Conservation (phyloP, 169 alveolate species). For the Plasmodium knowlesi region DNA sequence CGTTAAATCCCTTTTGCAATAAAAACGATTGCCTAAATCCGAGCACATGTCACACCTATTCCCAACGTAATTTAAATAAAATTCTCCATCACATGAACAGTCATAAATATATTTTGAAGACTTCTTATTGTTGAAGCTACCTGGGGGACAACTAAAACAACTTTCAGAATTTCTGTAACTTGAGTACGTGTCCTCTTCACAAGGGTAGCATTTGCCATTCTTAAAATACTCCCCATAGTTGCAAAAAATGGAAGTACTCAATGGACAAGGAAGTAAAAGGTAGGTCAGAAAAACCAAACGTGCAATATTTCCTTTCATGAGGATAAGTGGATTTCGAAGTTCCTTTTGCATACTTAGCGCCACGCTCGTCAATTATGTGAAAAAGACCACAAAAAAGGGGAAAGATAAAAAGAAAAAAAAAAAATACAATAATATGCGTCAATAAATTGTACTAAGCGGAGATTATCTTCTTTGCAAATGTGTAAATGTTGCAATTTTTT, state of each 20-base stretch:
- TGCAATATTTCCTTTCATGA: neutral
- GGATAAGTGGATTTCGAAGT: neutral
- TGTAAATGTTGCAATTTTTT: neutral
- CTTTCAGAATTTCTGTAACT: slow-evolving; percentile 63
- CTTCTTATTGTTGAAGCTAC: slow-evolving; percentile 39
- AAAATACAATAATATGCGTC: neutral
- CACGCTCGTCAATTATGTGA: neutral
- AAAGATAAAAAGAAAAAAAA: neutral
- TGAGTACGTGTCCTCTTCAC: slow-evolving; percentile 46
- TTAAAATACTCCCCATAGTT: slow-evolving; percentile 66
- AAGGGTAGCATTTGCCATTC: slow-evolving; percentile 37
- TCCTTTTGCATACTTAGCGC: neutral
- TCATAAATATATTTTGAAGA: slow-evolving; percentile 52
- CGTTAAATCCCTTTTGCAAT: slow-evolving; percentile 32
- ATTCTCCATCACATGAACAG: slow-evolving; percentile 42
- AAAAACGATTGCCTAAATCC: slow-evolving; percentile 18
- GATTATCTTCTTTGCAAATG: neutral
- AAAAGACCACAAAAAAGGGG: neutral
- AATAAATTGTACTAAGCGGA: neutral
- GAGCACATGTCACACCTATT: slow-evolving; percentile 68
- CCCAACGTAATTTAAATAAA: slow-evolving; percentile 46
- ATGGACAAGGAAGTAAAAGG: neutral
- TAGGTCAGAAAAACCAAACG: neutral
- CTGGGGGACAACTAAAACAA: slow-evolving; percentile 70
- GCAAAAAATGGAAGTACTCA: slow-evolving; percentile 23